Percentiles rank a stretch among this genome's conserved stretches.
Evolutionary conservation across 2,329 filamentous ascomycete species (phyloP).

Genomic region (Diatrype stigma): DNA sequence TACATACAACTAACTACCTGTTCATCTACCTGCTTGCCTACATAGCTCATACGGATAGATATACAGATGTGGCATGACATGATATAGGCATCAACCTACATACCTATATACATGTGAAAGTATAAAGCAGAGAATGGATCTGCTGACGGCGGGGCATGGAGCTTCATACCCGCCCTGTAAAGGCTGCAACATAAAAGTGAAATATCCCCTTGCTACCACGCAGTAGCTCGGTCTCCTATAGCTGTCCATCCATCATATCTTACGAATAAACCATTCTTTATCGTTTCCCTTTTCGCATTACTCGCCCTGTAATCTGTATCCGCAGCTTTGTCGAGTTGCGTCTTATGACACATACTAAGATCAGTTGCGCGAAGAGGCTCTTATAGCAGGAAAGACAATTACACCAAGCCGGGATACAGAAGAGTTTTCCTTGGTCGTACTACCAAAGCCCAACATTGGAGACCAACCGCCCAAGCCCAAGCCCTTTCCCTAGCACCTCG

Average conservation of each 20-base stretch:
- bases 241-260: not conserved
- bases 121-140: not conserved
- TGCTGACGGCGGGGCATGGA: not conserved
- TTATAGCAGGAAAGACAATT: not conserved
- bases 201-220: not conserved
- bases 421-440: not conserved
- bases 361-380: not conserved
- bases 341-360: not conserved
- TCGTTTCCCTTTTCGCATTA: not conserved
- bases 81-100: not conserved
- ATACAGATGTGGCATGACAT: too few relatives aligned
- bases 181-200: not conserved
- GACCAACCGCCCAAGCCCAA: not conserved
- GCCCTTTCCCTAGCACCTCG: not conserved
- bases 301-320: not conserved
- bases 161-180: too few relatives aligned
- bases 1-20: too few relatives aligned
- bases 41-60: slow-evolving; percentile 2
- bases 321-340: not conserved
- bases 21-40: not conserved
- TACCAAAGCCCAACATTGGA: not conserved
- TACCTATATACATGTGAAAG: slow-evolving; percentile 1
- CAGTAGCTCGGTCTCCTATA: not conserved
- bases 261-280: not conserved
- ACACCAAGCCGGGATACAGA: not conserved